phyloP scores from a whole-genome alignment of 192 early-diverging fungal species.

The Umbelopsis vinacea region DNA sequence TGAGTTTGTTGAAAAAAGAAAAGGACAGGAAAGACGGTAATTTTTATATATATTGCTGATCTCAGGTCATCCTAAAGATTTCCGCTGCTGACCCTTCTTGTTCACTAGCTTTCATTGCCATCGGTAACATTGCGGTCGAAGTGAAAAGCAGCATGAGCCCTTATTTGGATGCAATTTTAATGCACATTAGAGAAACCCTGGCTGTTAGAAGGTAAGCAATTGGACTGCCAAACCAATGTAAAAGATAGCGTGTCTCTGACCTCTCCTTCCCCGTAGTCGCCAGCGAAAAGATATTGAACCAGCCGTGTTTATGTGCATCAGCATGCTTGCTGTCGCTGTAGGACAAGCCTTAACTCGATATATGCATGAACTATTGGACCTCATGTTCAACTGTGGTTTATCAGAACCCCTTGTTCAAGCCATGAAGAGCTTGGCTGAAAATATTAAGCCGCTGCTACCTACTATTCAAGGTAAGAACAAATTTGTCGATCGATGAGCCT shows the following conservation, averaged over 20 bases:
- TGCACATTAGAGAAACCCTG: conserved; percentile 78
- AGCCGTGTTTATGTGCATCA: conserved; percentile 82
- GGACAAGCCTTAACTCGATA: conserved; percentile 89
- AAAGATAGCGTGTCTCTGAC: too few species aligned
- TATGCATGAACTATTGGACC: conserved; percentile 85
- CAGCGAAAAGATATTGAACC: conserved; percentile 60
- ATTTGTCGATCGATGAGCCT: too few species aligned
- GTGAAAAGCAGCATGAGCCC: conserved; percentile 78
- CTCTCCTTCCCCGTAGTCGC: conserved; percentile 33
- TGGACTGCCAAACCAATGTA: background rate
- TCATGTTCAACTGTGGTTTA: conserved; percentile 91
- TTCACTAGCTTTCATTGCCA: conserved; percentile 74
- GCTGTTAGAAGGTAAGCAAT: conserved; percentile 63
- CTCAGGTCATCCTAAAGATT: background rate
- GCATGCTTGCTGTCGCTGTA: conserved; percentile 86
- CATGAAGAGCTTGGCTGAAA: conserved; percentile 74
- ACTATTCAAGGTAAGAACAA: conserved; percentile 77
- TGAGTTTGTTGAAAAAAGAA: conserved; percentile 73
- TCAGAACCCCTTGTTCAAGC: conserved; percentile 82
- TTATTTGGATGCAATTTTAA: conserved; percentile 78
- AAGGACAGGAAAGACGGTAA: conserved; percentile 60
- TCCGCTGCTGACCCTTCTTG: conserved; percentile 1
- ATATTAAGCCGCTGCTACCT: conserved; percentile 81
- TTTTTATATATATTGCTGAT: background rate
- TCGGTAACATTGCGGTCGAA: conserved; percentile 84